Evolutionary conservation across 805 yeast genomes (phyloP).

Genomic region (Nakazawaea wickerhamii): DNA sequence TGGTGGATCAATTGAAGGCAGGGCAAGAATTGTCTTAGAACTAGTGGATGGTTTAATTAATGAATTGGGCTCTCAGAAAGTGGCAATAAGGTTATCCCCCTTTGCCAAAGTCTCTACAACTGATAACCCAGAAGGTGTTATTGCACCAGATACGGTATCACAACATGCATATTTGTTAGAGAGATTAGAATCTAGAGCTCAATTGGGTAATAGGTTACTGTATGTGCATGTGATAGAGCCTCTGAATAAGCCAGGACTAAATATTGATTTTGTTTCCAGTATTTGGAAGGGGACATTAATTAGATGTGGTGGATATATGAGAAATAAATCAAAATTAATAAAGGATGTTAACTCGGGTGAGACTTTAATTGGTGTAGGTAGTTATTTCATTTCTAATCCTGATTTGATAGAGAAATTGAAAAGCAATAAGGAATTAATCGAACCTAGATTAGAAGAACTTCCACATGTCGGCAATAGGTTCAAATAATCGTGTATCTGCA

Average conservation of each 20-base stretch:
- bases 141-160: constrained; percentile 26
- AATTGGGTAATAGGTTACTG: constrained; percentile 26
- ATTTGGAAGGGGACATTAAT: constrained; percentile 41
- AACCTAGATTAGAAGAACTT: constrained; percentile 27
- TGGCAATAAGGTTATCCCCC: constrained; percentile 40
- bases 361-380: constrained; percentile 35
- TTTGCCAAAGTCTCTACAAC: constrained; percentile 24
- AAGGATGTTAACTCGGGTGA: constrained; percentile 20
- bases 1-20: constrained; percentile 31
- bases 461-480: constrained; percentile 28
- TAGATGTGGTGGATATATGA: constrained; percentile 30
- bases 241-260: constrained; percentile 19
- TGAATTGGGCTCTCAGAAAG: constrained; percentile 39
- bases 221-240: constrained; percentile 34
- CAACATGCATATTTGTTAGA: constrained; percentile 27
- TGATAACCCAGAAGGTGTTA: constrained; percentile 26
- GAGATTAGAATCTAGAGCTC: constrained; percentile 28
- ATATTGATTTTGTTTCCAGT: constrained; percentile 32
- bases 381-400: constrained; percentile 34
- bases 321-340: constrained; percentile 13
- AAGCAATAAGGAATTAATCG: constrained; percentile 25
- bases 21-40: constrained; percentile 30
- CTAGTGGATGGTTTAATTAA: constrained; percentile 40
- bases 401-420: constrained; percentile 30
- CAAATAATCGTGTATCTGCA: too few relatives aligned